Evolutionary conservation across 768 basidiomycete genomes (phyloP).

Genomic region (Trametes elegans): DNA sequence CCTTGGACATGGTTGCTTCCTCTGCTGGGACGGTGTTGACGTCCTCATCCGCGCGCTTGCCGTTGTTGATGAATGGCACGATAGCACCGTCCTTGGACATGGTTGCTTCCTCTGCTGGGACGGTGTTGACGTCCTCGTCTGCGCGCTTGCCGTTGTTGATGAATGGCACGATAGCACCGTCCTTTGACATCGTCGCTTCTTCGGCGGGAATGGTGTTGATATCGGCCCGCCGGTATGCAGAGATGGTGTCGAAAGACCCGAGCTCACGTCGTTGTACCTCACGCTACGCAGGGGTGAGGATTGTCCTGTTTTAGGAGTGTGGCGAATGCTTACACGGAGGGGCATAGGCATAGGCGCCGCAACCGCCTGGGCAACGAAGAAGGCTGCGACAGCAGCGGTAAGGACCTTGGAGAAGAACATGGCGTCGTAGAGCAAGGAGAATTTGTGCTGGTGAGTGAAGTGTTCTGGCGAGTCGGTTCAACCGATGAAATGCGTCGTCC

Average conservation of each 20-base stretch:
- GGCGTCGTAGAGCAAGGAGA: slow-evolving; percentile 23
- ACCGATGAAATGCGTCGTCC: slow-evolving; percentile 32
- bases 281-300: slow-evolving; percentile 14
- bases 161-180: slow-evolving; percentile 33
- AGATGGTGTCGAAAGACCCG: slow-evolving; percentile 41
- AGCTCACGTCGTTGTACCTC: slow-evolving; percentile 29
- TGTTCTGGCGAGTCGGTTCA: slow-evolving; percentile 28
- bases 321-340: slow-evolving; percentile 31
- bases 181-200: slow-evolving; percentile 29
- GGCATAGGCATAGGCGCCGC: slow-evolving; percentile 43
- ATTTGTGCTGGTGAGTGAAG: slow-evolving; percentile 23
- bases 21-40: slow-evolving; percentile 33
- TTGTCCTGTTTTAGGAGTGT: not conserved
- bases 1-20: slow-evolving; percentile 33
- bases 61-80: slow-evolving; percentile 24
- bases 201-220: slow-evolving; percentile 34
- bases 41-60: slow-evolving; percentile 22
- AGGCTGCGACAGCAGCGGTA: slow-evolving; percentile 39
- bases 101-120: slow-evolving; percentile 32
- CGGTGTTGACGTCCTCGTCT: slow-evolving; percentile 22
- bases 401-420: slow-evolving; percentile 48
- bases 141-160: slow-evolving; percentile 18
- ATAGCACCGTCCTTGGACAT: slow-evolving; percentile 32
- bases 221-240: slow-evolving; percentile 38
- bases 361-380: slow-evolving; percentile 44